Conservation (phyloP, 768 basidiomycete genomes). For the Podaxis carcinomalis region DNA sequence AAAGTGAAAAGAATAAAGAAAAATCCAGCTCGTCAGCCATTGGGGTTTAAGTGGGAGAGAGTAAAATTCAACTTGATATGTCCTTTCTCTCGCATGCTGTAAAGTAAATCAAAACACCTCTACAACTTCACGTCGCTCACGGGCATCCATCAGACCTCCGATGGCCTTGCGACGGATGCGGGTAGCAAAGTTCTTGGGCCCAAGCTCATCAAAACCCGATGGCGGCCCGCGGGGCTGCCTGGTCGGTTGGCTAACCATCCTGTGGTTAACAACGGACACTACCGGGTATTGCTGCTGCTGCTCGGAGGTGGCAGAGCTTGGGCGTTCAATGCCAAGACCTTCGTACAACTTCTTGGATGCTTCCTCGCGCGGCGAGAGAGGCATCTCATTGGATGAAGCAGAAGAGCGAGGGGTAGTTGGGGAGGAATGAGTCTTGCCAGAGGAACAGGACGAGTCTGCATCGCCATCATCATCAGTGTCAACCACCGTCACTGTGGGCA, state of each 20-base stretch:
- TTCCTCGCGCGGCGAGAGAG: conserved; percentile 84
- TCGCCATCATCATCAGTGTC: conserved; percentile 48
- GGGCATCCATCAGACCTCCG: conserved; percentile 76
- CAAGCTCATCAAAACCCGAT: conserved; percentile 80
- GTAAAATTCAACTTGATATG: neutral
- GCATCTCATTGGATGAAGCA: conserved; percentile 48
- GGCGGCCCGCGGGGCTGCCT: conserved; percentile 89
- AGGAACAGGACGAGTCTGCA: conserved; percentile 53
- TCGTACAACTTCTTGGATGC: conserved; percentile 84
- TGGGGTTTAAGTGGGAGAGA: conserved; percentile 4
- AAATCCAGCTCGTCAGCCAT: conserved; percentile 13
- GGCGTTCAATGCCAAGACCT: conserved; percentile 81
- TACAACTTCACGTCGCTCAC: conserved; percentile 73
- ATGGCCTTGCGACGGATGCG: conserved; percentile 83
- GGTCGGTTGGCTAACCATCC: conserved; percentile 66
- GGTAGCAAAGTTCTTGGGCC: conserved; percentile 85
- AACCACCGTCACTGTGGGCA: conserved; percentile 57
- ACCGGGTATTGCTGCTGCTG: conserved; percentile 34
- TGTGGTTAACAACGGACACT: conserved; percentile 42
- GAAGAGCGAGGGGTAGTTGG: conserved; percentile 75
- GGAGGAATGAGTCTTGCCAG: conserved; percentile 63
- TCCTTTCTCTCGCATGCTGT: conserved; percentile 5
- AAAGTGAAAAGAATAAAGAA: conserved; percentile 10
- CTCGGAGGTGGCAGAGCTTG: conserved; percentile 41
- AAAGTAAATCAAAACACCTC: conserved; percentile 54